Percentiles rank a stretch among this genome's conserved stretches.
Evolutionary conservation across 441 rosid genomes (phyloP).

Genomic region (Eruca vesicaria): DNA sequence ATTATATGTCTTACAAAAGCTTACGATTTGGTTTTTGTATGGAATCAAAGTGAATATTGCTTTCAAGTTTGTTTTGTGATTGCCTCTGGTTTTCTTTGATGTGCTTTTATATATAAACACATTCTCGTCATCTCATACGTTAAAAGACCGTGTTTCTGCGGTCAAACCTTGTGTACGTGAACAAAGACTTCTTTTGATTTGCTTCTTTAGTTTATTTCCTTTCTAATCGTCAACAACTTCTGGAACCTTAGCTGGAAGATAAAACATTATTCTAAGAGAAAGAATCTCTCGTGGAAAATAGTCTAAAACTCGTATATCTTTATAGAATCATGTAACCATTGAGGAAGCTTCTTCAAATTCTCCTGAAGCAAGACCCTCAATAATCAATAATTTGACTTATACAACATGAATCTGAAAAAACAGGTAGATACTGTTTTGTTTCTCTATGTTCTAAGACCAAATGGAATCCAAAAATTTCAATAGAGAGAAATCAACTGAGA

Average conservation of each 20-base stretch:
- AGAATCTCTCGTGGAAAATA: slow-evolving; percentile 1
- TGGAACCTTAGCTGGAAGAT: slow-evolving; percentile 4
- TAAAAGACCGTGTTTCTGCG: slow-evolving; percentile 6
- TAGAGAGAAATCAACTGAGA: no score
- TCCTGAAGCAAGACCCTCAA: background rate
- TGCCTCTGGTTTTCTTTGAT: background rate
- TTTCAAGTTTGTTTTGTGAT: slow-evolving; percentile 12
- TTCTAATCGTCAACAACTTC: slow-evolving; percentile 1
- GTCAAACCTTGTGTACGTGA: slow-evolving; percentile 33
- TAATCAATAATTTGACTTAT: background rate
- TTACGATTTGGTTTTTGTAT: background rate
- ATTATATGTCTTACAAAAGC: background rate
- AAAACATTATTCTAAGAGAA: background rate
- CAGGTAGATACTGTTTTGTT: no score
- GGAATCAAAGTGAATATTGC: background rate
- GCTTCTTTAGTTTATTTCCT: background rate
- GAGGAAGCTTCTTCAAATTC: slow-evolving; percentile 5
- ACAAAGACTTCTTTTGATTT: slow-evolving; percentile 12
- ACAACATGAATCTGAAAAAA: background rate
- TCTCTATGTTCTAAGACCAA: no score
- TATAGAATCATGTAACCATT: background rate
- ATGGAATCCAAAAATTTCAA: no score
- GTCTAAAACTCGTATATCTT: background rate
- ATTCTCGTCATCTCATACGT: background rate
- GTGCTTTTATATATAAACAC: slow-evolving; percentile 13